Percentiles rank a stretch among this genome's conserved stretches.
Conservation (phyloP, 163 green algal species). For the Prototheca wickerhamii region DNA sequence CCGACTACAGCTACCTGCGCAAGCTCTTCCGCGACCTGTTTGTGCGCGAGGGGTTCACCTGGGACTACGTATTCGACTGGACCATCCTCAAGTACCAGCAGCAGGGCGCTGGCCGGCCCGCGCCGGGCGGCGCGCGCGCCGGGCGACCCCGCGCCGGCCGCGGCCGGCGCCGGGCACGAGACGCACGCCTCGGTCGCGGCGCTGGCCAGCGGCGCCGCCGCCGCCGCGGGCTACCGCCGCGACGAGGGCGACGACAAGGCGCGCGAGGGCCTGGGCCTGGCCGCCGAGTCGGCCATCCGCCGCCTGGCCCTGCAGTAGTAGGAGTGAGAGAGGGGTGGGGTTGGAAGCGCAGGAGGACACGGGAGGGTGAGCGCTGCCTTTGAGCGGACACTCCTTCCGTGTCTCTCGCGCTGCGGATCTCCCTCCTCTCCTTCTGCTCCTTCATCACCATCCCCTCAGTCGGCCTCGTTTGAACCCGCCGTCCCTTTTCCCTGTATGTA, state of each 20-base stretch:
- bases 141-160: background rate
- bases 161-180: background rate
- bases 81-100: slow-evolving; percentile 98
- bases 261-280: too few species aligned
- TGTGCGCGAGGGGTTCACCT: slow-evolving; percentile 85
- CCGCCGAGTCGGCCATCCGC: slow-evolving; percentile 20
- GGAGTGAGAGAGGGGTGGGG: background rate
- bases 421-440: too few species aligned
- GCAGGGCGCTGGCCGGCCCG: slow-evolving; percentile 18
- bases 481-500: too few species aligned
- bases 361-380: background rate
- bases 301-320: slow-evolving; percentile 24
- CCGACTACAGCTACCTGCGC: slow-evolving; percentile 95
- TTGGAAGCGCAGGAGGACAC: background rate
- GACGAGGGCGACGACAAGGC: slow-evolving; percentile 6
- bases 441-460: too few species aligned
- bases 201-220: background rate
- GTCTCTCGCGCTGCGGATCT: too few species aligned
- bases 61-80: slow-evolving; percentile 99
- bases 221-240: background rate
- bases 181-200: background rate
- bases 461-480: too few species aligned
- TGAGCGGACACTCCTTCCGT: background rate
- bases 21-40: slow-evolving; percentile 97
- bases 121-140: background rate